Percentiles rank a stretch among this genome's conserved stretches.
Conservation (phyloP, 805 yeast genomes). For the Torulaspora maleeae region DNA sequence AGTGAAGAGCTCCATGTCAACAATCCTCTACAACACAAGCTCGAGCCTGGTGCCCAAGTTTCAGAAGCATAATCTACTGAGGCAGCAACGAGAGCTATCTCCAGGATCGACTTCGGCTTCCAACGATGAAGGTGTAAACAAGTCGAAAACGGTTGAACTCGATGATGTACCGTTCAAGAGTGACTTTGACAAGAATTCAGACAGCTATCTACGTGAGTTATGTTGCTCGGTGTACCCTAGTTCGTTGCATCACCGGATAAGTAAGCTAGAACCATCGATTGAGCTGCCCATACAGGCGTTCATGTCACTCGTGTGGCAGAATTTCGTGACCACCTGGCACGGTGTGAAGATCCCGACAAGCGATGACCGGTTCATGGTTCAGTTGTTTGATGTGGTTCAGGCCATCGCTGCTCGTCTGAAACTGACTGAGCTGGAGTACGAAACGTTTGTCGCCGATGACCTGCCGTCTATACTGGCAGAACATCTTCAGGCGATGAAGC, state of each 20-base stretch:
- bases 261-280: slow-evolving; percentile 3
- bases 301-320: slow-evolving; percentile 24
- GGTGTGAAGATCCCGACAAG: slow-evolving; percentile 30
- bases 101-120: background rate
- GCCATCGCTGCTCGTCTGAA: slow-evolving; percentile 9
- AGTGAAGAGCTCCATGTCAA: slow-evolving; percentile 2
- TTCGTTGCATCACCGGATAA: slow-evolving; percentile 16
- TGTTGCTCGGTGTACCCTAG: slow-evolving; percentile 27
- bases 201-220: slow-evolving; percentile 25
- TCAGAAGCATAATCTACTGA: slow-evolving; percentile 21
- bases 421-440: slow-evolving; percentile 9
- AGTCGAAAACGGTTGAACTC: background rate
- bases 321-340: slow-evolving; percentile 31
- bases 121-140: background rate
- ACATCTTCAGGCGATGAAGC: slow-evolving; percentile 16
- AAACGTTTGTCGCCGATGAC: slow-evolving; percentile 24
- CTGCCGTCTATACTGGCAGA: slow-evolving; percentile 24
- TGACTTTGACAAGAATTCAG: slow-evolving; percentile 19
- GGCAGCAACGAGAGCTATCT: slow-evolving; percentile 3
- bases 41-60: slow-evolving; percentile 28
- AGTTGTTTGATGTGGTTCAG: slow-evolving; percentile 19
- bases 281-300: slow-evolving; percentile 27
- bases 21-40: slow-evolving; percentile 31
- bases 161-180: slow-evolving; percentile 21
- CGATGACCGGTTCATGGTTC: slow-evolving; percentile 22